Conservation (phyloP, 2,329 filamentous ascomycete species). For the Pseudogymnoascus sp. region DNA sequence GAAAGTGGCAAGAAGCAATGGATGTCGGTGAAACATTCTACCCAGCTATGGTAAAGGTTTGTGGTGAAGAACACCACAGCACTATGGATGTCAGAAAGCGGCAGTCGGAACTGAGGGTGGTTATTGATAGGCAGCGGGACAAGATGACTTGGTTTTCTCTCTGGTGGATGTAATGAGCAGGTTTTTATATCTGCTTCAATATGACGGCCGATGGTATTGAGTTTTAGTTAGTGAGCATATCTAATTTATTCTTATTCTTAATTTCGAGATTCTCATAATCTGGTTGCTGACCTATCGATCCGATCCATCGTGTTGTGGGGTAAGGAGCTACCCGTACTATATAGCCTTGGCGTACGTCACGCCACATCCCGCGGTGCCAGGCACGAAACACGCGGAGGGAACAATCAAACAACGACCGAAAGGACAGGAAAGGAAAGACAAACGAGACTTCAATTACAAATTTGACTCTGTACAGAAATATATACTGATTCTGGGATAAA, state of each 20-base stretch:
- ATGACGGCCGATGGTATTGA: neutral
- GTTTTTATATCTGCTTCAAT: neutral
- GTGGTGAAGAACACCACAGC: neutral
- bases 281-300: neutral
- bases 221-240: neutral
- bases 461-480: neutral
- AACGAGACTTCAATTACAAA: neutral
- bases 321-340: neutral
- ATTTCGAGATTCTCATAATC: neutral
- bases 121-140: neutral
- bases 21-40: neutral
- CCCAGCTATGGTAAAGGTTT: neutral
- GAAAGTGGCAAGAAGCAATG: neutral
- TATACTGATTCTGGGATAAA: neutral
- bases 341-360: conserved; percentile 1
- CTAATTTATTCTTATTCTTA: neutral
- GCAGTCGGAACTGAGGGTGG: neutral
- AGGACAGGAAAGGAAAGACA: neutral
- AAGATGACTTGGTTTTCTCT: neutral
- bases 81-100: neutral
- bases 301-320: neutral
- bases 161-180: neutral
- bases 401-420: neutral
- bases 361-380: neutral
- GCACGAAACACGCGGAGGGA: neutral